Evolutionary conservation across 108 stramenopile species (phyloP), one percentile per base, ranked within the genome.

Genomic region (Thalassiosira profunda): DNA sequence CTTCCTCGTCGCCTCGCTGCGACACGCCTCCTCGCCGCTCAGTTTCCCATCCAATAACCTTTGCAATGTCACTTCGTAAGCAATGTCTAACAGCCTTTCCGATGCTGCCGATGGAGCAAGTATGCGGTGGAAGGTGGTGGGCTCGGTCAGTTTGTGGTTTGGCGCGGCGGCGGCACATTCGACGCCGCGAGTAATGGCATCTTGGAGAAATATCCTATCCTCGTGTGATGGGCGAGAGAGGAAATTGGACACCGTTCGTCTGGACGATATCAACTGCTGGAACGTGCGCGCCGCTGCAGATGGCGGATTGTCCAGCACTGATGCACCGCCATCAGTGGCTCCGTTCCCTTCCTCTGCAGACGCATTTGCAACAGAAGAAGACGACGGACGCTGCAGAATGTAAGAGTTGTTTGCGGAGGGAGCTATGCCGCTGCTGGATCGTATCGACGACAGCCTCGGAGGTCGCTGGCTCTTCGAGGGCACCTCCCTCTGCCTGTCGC

Each of bases 131-230:
- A 86, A 94, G 7, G 82, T 85, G 40, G 74, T 79, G 2, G 88
- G 86, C 70, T 91, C 86, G 25, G 81, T 90, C 14, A 74, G 48
- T 35, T 82, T 87, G 60, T 90, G 87, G 54, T 89, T 93, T 5
- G 84, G 87, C 14, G 87, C 89, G 11, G 69, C 66, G 18, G 55
- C 28, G 17, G 85, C 92, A 60, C 87, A 87, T 56, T 62, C 36
- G 0, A 90, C 76, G 23, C 81, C 88, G 25, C 92, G 76, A 42
- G 67, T 58, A 43, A 93, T 74, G 10, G 91, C 86, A 2, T 65
- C 45, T 17, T 25, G 58, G 30, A 87, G 58, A 41, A 68, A 55
- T 38, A 12, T 17, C 12, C 7, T 55, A 42, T 33, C 40, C n/a
- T 1, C 52, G 11, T n/a, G 64, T 34, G 18, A 42, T 33, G 46